phyloP scores from a whole-genome alignment of 306 rosid species.

The Rosa lucieae region DNA sequence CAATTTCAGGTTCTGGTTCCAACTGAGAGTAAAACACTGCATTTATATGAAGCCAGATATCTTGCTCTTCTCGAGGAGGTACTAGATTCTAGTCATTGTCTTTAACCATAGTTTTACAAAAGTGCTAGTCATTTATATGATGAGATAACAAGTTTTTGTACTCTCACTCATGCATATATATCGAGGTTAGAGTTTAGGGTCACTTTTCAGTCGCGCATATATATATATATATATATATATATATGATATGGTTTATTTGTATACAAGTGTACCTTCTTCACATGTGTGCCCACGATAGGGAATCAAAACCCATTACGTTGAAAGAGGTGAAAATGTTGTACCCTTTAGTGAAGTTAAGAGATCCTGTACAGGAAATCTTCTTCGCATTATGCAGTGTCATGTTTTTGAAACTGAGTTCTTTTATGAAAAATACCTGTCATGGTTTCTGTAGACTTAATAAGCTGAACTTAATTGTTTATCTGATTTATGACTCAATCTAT shows the following conservation, averaged over 20 bases:
- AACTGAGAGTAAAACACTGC: slow-evolving; percentile 44
- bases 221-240: too few relatives aligned
- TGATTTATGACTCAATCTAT: not conserved
- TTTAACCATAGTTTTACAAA: too few relatives aligned
- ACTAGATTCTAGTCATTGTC: not conserved
- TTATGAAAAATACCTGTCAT: not conserved
- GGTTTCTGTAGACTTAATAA: not conserved
- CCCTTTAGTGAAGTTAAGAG: not conserved
- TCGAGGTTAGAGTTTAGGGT: too few relatives aligned
- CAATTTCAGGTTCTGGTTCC: slow-evolving; percentile 47
- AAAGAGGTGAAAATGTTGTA: not conserved
- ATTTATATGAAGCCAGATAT: slow-evolving; percentile 53
- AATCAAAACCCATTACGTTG: too few relatives aligned
- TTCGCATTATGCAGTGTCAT: not conserved
- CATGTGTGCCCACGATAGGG: too few relatives aligned
- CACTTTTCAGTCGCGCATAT: too few relatives aligned
- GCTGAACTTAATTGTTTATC: not conserved
- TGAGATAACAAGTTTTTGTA: too few relatives aligned
- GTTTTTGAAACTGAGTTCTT: not conserved
- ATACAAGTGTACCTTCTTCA: too few relatives aligned
- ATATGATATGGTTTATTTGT: too few relatives aligned
- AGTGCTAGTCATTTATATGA: too few relatives aligned
- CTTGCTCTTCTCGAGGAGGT: slow-evolving; percentile 49
- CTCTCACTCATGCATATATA: too few relatives aligned
- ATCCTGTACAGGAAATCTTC: not conserved